A percentile compares a stretch with the other conserved stretches of the same genome.
phyloP scores from a whole-genome alignment of 1,284 basidiomycete species.

The Meira nashicola region DNA sequence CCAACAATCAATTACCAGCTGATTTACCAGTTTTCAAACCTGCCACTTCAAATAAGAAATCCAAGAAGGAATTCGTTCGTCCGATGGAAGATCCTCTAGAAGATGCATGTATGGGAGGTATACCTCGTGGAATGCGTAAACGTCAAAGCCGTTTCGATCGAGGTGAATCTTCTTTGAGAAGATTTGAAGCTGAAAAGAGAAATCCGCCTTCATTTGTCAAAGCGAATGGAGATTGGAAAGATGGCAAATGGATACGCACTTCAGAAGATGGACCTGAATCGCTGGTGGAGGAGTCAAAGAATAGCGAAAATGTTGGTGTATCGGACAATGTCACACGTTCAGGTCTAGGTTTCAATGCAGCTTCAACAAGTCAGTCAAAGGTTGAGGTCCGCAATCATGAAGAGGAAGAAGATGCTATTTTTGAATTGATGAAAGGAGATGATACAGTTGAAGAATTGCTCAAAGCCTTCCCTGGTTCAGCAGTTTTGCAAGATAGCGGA shows the following conservation, averaged over 20 bases:
- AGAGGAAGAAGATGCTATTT: slow-evolving; percentile 26
- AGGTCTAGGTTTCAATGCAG: slow-evolving; percentile 30
- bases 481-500: background rate
- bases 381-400: slow-evolving; percentile 1
- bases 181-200: slow-evolving; percentile 1
- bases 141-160: background rate
- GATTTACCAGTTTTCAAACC: background rate
- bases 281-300: slow-evolving; percentile 2
- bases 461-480: slow-evolving; percentile 30
- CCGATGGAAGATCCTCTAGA: slow-evolving; percentile 10
- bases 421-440: background rate
- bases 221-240: slow-evolving; percentile 26
- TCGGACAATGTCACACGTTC: slow-evolving; percentile 14
- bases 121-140: background rate
- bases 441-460: slow-evolving; percentile 17
- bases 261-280: background rate
- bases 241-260: slow-evolving; percentile 13
- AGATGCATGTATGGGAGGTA: slow-evolving; percentile 40
- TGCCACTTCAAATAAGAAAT: background rate
- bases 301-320: background rate
- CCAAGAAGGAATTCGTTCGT: background rate
- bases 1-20: background rate
- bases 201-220: slow-evolving; percentile 37
- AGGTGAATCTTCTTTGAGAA: background rate
- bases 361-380: slow-evolving; percentile 12